Evolutionary conservation across 176 grass and related monocot species (phyloP).

Genomic region (Eragrostis nindensis): DNA sequence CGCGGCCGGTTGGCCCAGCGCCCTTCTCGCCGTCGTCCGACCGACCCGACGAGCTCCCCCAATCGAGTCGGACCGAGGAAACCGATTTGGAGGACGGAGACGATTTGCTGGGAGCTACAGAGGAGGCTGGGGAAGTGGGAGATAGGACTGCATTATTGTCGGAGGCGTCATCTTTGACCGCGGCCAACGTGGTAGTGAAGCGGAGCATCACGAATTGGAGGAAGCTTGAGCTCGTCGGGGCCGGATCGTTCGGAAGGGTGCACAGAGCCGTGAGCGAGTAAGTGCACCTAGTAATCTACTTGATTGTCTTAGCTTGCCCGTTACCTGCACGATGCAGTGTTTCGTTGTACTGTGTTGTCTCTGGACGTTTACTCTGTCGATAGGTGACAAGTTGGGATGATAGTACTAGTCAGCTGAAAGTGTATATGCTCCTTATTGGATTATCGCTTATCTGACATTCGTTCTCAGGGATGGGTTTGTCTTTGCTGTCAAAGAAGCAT

Average conservation of each 20-base stretch:
- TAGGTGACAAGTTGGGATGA: not conserved
- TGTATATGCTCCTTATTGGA: not conserved
- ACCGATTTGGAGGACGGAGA: not conserved
- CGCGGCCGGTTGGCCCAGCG: no score
- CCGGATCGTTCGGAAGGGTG: slow-evolving; percentile 1
- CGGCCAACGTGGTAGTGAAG: not conserved
- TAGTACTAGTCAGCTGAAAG: not conserved
- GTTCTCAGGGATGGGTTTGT: slow-evolving; percentile 50
- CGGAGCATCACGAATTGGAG: not conserved
- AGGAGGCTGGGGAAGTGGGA: not conserved
- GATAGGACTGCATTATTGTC: not conserved
- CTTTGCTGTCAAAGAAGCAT: slow-evolving; percentile 60
- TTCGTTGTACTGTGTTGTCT: not conserved
- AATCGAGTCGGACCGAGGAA: not conserved
- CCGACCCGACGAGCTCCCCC: no score
- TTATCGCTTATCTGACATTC: no score
- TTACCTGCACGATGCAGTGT: not conserved
- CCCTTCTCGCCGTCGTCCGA: not conserved
- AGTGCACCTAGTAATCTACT: not conserved
- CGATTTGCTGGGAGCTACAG: not conserved
- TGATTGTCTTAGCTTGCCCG: not conserved
- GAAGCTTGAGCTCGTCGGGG: not conserved
- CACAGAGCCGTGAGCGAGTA: slow-evolving; percentile 19
- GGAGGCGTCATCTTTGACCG: not conserved
- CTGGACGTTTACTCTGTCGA: not conserved